Evolutionary conservation across 2,329 filamentous ascomycete species (phyloP).

Genomic region (Fusarium sp.): DNA sequence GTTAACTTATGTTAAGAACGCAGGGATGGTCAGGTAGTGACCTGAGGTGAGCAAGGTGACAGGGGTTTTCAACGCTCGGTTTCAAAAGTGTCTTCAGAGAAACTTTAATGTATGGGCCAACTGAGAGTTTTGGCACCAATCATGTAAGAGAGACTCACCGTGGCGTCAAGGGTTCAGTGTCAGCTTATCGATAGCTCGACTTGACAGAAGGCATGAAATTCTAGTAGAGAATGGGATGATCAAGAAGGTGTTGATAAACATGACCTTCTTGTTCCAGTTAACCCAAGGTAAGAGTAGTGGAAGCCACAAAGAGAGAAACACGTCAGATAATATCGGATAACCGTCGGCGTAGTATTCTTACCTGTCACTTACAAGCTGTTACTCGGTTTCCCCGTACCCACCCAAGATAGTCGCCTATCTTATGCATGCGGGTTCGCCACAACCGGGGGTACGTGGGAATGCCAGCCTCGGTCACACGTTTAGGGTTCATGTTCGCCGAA

Average conservation of each 20-base stretch:
- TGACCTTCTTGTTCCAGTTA: background rate
- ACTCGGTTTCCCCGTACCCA: conserved; percentile 3
- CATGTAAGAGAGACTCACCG: background rate
- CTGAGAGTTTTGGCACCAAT: background rate
- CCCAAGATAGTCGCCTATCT: background rate
- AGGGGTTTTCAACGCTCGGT: background rate
- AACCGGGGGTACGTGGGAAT: background rate
- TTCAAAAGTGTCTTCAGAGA: background rate
- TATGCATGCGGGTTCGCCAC: background rate
- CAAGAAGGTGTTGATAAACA: background rate
- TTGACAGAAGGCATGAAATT: background rate
- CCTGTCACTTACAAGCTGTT: background rate
- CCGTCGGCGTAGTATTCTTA: background rate
- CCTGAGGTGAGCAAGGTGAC: background rate
- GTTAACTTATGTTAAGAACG: background rate
- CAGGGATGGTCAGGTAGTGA: background rate
- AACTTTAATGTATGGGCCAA: background rate
- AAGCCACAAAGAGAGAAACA: background rate
- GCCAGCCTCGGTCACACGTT: background rate
- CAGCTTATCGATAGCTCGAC: background rate
- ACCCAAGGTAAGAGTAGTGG: background rate
- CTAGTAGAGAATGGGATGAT: background rate
- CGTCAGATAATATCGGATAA: background rate
- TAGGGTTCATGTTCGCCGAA: background rate
- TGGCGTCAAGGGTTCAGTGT: background rate